These are phyloP conservation scores for Backusella morwellensis DNA, from an alignment of 192 early-diverging fungal species.

Conservation along the genomic window DNA sequence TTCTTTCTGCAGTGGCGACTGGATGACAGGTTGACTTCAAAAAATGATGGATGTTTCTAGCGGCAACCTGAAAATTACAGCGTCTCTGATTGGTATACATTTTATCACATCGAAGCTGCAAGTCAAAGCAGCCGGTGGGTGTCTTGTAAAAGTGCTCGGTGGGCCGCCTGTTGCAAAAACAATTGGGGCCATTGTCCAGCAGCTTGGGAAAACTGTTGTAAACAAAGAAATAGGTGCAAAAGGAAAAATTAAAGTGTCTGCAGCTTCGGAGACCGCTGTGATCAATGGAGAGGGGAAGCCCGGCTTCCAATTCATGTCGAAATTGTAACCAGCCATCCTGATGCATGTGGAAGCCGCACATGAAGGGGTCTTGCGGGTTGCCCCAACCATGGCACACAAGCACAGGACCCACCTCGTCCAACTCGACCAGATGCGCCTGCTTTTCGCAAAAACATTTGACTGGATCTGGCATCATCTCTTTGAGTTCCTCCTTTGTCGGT, in stretches of 20 bases:
- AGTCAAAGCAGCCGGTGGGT: background rate
- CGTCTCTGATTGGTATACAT: background rate
- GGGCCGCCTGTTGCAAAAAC: constrained; percentile 10
- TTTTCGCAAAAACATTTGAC: background rate
- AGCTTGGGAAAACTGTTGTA: background rate
- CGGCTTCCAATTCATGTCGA: background rate
- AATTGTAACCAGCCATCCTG: constrained; percentile 9
- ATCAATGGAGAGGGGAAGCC: background rate
- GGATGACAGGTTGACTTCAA: background rate
- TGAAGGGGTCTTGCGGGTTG: background rate
- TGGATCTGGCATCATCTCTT: background rate
- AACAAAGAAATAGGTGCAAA: constrained; percentile 12
- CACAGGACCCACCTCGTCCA: background rate
- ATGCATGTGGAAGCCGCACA: constrained; percentile 21
- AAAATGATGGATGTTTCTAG: background rate
- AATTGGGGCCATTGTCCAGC: background rate
- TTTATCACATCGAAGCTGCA: background rate
- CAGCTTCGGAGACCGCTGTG: background rate
- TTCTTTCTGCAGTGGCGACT: background rate
- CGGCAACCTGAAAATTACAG: background rate
- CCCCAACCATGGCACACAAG: background rate
- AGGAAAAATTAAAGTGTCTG: constrained; percentile 5
- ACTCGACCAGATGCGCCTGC: background rate
- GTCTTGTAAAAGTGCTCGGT: background rate
- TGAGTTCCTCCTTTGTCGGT: background rate